These are phyloP conservation scores for Teratosphaeria nubilosa DNA, from an alignment of 2,329 filamentous ascomycete species.

Conservation along the genomic window DNA sequence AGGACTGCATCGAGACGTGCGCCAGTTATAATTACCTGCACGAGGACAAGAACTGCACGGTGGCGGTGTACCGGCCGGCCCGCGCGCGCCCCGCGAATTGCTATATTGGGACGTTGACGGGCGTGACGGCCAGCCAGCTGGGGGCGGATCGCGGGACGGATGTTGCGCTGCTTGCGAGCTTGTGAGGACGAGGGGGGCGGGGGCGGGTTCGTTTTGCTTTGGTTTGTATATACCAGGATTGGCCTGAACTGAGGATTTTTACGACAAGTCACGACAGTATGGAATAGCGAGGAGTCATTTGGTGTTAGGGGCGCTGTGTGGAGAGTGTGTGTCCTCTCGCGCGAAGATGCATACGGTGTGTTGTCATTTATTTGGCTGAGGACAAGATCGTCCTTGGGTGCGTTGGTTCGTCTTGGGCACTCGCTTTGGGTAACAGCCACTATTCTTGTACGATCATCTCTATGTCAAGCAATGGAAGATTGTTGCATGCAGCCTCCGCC, in stretches of 20 bases:
- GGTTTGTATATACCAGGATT: not conserved
- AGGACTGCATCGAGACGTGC: conserved; percentile 28
- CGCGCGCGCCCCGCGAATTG: conserved; percentile 22
- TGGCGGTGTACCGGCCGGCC: conserved; percentile 21
- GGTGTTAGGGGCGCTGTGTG: not conserved
- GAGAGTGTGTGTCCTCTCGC: not conserved
- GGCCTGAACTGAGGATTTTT: not conserved
- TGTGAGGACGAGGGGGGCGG: not conserved
- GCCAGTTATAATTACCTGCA: conserved; percentile 21
- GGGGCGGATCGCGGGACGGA: conserved; percentile 11
- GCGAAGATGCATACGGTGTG: not conserved
- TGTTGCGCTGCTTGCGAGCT: conserved; percentile 12
- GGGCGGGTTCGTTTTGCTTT: too few species aligned
- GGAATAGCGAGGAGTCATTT: not conserved
- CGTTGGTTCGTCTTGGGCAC: not conserved
- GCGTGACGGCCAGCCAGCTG: conserved; percentile 7
- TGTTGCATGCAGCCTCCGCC: not conserved
- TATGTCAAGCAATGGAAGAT: not conserved
- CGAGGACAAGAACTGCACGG: conserved; percentile 17
- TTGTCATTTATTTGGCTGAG: not conserved
- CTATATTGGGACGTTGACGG: conserved; percentile 19
- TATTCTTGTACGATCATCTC: not conserved
- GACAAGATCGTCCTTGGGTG: not conserved
- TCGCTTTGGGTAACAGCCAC: not conserved
- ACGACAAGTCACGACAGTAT: not conserved